Base-by-base conservation (phyloP, 768 basidiomycete species). In the Cyathus striatus region DNA sequence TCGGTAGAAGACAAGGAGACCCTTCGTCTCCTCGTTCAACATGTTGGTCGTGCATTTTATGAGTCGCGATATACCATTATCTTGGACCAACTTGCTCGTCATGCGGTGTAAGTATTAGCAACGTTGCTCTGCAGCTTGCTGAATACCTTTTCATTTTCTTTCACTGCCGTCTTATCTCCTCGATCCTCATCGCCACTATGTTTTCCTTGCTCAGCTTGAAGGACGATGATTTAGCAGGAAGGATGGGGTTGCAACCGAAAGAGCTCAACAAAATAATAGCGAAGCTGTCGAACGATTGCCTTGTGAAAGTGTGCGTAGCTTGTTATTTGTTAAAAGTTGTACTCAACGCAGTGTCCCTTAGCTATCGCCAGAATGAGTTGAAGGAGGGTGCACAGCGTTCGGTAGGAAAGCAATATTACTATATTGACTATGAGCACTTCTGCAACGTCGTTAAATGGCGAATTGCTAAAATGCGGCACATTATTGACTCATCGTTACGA, bases 381-480 rank as follows among this genome's bases (percentile, higher is more conserved):
- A 89, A 90, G 59, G 90, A 92, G 59, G 88, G 87, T 40, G 86
- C 87, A 34, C 86, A 87, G 61, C 82, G 94, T 47, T 85, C 87
- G 46, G 84, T 87, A 46, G 86, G 86, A 49, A 83, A 86, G 55
- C 86, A 90, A 56, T 99, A 97, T 70, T 99, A 90, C 70, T 97
- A 90, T 66, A 88, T 99, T 59, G 86, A 99, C 67, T 93, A 95
- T 63, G 81, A 91, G 55, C 81, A 84, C 57, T 94, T 97, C 59
- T 93, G 90, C 65, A 93, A 98, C 63, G 93, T 98, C 36, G 89
- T 95, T 63, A 97, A 98, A 62, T 99, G 95, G 90, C 77, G 94
- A 30, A 81, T 98, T 42, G 90, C 90, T 4, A 87, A 89, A 58
- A 93, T 97, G 90, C 78, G 89, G 49, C 76, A 83, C 48, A 80